phyloP scores from a whole-genome alignment of 2,329 filamentous ascomycete species.

The Nigrospora sphaerica region DNA sequence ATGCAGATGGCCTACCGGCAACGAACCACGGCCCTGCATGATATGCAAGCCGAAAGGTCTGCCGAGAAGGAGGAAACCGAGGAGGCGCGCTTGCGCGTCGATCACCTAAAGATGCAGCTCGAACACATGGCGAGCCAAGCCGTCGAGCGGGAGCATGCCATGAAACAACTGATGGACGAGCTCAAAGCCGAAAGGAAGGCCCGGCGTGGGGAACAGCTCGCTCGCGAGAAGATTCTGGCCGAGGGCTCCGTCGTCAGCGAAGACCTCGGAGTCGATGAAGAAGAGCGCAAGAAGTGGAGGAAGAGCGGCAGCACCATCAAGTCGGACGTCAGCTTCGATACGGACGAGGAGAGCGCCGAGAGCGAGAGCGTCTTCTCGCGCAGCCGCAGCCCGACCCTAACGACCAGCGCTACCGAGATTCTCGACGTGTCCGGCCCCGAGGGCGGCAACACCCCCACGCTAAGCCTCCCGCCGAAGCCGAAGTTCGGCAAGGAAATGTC shows the following conservation, averaged over 20 bases:
- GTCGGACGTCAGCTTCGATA: slow-evolving; percentile 39
- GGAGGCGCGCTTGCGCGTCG: slow-evolving; percentile 44
- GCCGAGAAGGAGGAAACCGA: slow-evolving; percentile 48
- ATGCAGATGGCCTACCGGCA: slow-evolving; percentile 54
- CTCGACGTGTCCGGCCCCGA: slow-evolving; percentile 4
- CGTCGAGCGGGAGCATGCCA: slow-evolving; percentile 44
- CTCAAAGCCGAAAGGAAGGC: slow-evolving; percentile 43
- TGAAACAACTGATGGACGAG: slow-evolving; percentile 42
- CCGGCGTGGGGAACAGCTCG: slow-evolving; percentile 29
- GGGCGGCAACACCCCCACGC: neutral
- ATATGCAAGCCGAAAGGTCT: slow-evolving; percentile 46
- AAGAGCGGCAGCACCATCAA: slow-evolving; percentile 33
- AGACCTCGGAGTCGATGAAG: slow-evolving; percentile 47
- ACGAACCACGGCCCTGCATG: slow-evolving; percentile 40
- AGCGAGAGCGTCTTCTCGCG: slow-evolving; percentile 54
- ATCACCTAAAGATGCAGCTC: slow-evolving; percentile 51
- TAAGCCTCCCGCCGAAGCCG: slow-evolving; percentile 13
- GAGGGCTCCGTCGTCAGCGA: slow-evolving; percentile 40
- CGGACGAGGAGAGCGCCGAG: slow-evolving; percentile 42
- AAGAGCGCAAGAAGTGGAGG: slow-evolving; percentile 34
- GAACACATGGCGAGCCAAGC: slow-evolving; percentile 50
- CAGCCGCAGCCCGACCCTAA: slow-evolving; percentile 48
- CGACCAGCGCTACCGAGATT: slow-evolving; percentile 23
- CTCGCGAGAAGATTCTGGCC: slow-evolving; percentile 21
- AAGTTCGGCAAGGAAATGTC: slow-evolving; percentile 28